Base-by-base conservation (phyloP, 306 rosid species). In the Rubus idaeus region DNA sequence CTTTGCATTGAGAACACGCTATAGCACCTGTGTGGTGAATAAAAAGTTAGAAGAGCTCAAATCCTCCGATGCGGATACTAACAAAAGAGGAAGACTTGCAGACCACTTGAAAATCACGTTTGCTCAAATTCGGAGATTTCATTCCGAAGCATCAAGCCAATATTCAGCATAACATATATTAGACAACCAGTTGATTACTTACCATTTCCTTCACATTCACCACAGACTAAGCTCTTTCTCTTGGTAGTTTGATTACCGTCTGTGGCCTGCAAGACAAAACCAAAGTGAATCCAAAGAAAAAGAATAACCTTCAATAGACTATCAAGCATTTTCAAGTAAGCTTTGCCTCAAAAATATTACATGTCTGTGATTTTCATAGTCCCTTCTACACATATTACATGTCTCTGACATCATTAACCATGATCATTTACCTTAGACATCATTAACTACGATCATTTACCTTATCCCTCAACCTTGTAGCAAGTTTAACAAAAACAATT, bases 121-220 rank as follows among this genome's bases (percentile, higher is more conserved):
- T 6, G 39, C 44, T 65, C 49, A 18, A 17, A 17, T 30, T 60
- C 8, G 5, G 51, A 58, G 10, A 40, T 61, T 70, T 70, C 52
- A 70, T 78, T 18, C 18, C 26, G 23, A 45, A 30, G 61, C 49
- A 10, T 62, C 64, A 20, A 70, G 10, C 53, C 13, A 20, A 46
- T 58, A 20, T 20, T 47, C 47, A 58, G 30, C 56, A 18, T 12
- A 73, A 8, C n/a, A 10, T 61, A 45, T 0, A 47, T 12, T 75
- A 17, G 52, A 20, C 12, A 21, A 53, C 60, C 65, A 60, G 73
- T 21, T 57, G 68, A 57, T 76, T 45, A 79, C 94, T 75, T 78
- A 96, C 99, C 99, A 76, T 96, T 96, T 89, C 98, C 99, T 0
- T 92, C 91, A 81, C 99, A 92, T 1, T 80, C 77, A 63, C 90